Evolutionary conservation across 345 rosid genomes (phyloP).

Genomic region (Syzygium aqueum): DNA sequence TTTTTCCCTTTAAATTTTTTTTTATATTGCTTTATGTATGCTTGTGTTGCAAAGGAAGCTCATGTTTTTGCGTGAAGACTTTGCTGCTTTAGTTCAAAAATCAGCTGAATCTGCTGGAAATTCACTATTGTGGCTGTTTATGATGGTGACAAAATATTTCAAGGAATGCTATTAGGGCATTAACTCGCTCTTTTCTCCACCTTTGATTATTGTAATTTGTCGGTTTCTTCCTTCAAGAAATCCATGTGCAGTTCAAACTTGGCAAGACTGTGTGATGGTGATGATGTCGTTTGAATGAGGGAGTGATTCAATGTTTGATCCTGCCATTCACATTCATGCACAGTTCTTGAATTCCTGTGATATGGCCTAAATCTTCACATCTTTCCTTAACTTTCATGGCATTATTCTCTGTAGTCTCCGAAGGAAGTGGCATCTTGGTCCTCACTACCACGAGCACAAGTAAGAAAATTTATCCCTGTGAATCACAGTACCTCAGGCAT

Average conservation of each 20-base stretch:
- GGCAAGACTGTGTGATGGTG: background rate
- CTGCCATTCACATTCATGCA: background rate
- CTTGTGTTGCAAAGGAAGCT: background rate
- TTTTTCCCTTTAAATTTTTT: background rate
- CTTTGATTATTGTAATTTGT: background rate
- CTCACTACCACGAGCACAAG: background rate
- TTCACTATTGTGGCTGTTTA: background rate
- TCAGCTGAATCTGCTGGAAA: background rate
- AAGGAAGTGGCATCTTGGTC: background rate
- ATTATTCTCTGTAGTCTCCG: background rate
- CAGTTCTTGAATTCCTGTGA: background rate
- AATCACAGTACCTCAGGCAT: background rate
- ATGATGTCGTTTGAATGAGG: background rate
- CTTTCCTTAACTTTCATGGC: background rate
- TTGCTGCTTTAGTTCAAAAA: background rate
- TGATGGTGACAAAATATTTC: background rate
- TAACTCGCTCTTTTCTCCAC: background rate
- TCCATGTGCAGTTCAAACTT: background rate
- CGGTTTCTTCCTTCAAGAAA: background rate
- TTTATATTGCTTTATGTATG: background rate
- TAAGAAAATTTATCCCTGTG: background rate
- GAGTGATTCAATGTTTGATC: background rate
- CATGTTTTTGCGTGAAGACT: background rate
- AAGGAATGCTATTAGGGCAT: background rate
- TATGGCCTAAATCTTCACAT: background rate